Percentiles rank a stretch among this genome's conserved stretches.
These are phyloP conservation scores for Colletotrichum liaoningense DNA, from an alignment of 2,329 filamentous ascomycete species.

Conservation along the genomic window DNA sequence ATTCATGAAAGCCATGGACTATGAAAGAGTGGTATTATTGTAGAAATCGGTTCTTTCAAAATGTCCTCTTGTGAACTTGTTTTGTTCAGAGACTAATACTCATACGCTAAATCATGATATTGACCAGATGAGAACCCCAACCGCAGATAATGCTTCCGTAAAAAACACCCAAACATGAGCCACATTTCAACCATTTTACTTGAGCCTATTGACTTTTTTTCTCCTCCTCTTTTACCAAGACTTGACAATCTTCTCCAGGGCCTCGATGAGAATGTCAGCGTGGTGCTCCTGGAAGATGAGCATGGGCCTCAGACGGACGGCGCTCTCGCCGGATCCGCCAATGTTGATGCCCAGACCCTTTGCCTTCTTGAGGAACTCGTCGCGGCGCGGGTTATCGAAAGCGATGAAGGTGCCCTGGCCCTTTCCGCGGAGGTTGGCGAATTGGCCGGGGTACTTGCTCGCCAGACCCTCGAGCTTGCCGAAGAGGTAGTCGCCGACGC, in stretches of 20 bases:
- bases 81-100: neutral
- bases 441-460: slow-evolving; percentile 78
- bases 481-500: slow-evolving; percentile 83
- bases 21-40: too few relatives aligned
- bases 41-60: too few relatives aligned
- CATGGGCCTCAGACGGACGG: slow-evolving; percentile 89
- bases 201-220: too few relatives aligned
- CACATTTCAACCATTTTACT: neutral
- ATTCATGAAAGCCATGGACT: neutral
- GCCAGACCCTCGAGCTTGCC: slow-evolving; percentile 75
- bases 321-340: slow-evolving; percentile 80
- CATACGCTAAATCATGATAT: slow-evolving; percentile 13
- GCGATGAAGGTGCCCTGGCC: slow-evolving; percentile 93
- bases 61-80: neutral
- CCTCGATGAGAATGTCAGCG: slow-evolving; percentile 85
- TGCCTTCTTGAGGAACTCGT: slow-evolving; percentile 81
- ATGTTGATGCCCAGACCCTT: slow-evolving; percentile 89
- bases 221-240: slow-evolving; percentile 39
- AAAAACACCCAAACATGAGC: neutral
- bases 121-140: neutral
- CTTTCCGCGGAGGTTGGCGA: slow-evolving; percentile 87
- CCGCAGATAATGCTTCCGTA: neutral
- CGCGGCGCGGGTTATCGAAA: slow-evolving; percentile 84
- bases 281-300: slow-evolving; percentile 92
- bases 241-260: slow-evolving; percentile 79